phyloP scores from a whole-genome alignment of 2,329 filamentous ascomycete species.

The Beauveria asiatica region DNA sequence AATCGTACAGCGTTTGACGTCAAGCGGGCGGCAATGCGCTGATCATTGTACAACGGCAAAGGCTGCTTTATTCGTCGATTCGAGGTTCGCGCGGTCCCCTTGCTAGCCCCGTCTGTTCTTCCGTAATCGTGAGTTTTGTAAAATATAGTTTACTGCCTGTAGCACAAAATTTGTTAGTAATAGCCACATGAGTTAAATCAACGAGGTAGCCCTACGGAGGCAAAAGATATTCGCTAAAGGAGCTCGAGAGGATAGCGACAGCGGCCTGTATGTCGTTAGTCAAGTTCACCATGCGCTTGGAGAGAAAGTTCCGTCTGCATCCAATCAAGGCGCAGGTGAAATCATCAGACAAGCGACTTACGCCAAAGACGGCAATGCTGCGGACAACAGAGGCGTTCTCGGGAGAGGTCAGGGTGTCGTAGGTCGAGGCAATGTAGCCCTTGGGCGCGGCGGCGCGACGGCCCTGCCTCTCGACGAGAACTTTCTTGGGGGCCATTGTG shows the following conservation, averaged over 20 bases:
- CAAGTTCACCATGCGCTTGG: neutral
- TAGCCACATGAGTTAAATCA: neutral
- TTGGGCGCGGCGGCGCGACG: conserved; percentile 33
- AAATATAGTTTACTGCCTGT: conserved; percentile 7
- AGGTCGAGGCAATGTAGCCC: conserved; percentile 49
- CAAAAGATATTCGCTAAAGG: conserved; percentile 58
- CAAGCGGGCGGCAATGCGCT: neutral
- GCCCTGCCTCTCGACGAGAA: conserved; percentile 41
- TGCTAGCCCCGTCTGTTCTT: neutral
- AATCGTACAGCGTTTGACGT: conserved; percentile 2
- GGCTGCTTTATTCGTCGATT: neutral
- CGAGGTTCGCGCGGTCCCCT: neutral
- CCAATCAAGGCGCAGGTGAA: neutral
- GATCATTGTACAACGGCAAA: neutral
- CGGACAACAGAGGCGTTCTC: conserved; percentile 63
- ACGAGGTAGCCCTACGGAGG: conserved; percentile 43
- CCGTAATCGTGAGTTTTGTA: neutral
- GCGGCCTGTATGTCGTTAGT: conserved; percentile 39
- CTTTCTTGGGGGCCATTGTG: conserved; percentile 56
- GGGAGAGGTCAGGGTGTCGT: conserved; percentile 53
- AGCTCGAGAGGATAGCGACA: conserved; percentile 58
- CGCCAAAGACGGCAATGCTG: conserved; percentile 59
- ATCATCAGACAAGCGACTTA: conserved; percentile 32
- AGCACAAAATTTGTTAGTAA: neutral
- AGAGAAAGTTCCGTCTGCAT: neutral